A percentile compares a stretch with the other conserved stretches of the same genome.
Evolutionary conservation across 768 basidiomycete genomes (phyloP).

Genomic region (Terana coerulea): DNA sequence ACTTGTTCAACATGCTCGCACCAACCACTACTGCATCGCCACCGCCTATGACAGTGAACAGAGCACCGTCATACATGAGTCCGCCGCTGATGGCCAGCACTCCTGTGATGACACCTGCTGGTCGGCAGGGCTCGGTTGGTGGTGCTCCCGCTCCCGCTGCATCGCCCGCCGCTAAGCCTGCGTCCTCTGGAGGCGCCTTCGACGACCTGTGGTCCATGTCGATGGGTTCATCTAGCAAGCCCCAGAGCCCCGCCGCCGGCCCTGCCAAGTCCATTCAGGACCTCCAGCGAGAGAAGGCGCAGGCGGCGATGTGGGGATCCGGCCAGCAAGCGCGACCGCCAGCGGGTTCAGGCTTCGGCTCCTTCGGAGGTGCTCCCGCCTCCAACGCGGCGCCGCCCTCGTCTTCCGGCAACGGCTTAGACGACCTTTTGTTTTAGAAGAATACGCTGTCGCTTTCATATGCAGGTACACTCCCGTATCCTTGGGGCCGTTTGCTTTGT

Average conservation of each 20-base stretch:
- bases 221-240: conserved; percentile 37
- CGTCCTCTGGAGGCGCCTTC: conserved; percentile 56
- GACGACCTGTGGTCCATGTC: conserved; percentile 90
- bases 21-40: conserved; percentile 9
- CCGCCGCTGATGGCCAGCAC: conserved; percentile 7
- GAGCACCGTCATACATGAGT: conserved; percentile 9
- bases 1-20: conserved; percentile 11
- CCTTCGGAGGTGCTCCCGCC: conserved; percentile 22
- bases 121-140: neutral
- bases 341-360: conserved; percentile 24
- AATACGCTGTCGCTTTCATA: neutral
- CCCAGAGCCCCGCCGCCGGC: conserved; percentile 11
- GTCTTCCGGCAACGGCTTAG: conserved; percentile 25
- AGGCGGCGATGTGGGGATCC: conserved; percentile 75
- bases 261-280: conserved; percentile 78
- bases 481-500: neutral
- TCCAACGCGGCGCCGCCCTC: conserved; percentile 20
- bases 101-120: conserved; percentile 14
- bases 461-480: neutral
- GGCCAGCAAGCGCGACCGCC: conserved; percentile 19
- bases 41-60: conserved; percentile 6
- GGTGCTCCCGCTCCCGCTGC: conserved; percentile 20
- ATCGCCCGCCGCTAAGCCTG: conserved; percentile 29
- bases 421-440: conserved; percentile 38
- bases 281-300: conserved; percentile 82